Percentiles rank a stretch among this genome's conserved stretches.
phyloP scores from a whole-genome alignment of 805 yeast genomes.

The Yarrowia hollandica region DNA sequence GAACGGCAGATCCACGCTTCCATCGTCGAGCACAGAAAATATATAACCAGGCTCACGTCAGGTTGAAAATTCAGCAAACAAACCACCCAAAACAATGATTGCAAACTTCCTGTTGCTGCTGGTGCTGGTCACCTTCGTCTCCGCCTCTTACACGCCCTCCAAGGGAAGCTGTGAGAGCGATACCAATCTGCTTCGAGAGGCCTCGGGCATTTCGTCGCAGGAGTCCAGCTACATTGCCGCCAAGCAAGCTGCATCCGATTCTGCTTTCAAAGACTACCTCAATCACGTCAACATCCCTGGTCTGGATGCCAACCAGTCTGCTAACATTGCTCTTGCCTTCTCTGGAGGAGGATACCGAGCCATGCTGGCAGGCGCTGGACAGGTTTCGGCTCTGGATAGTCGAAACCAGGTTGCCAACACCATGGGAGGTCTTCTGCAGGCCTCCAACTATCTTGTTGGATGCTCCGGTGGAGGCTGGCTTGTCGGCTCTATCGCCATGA shows the following conservation, averaged over 20 bases:
- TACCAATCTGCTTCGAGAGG: neutral
- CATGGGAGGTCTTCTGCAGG: constrained; percentile 69
- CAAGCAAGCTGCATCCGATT: constrained; percentile 35
- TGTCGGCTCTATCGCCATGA: constrained; percentile 61
- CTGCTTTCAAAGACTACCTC: constrained; percentile 48
- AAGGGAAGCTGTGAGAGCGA: neutral
- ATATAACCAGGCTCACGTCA: neutral
- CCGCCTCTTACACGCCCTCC: neutral
- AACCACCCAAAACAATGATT: neutral
- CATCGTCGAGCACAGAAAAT: neutral
- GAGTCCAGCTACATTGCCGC: neutral
- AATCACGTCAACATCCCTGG: constrained; percentile 49
- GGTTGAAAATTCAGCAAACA: no score
- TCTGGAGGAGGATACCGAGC: constrained; percentile 94
- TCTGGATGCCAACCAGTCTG: constrained; percentile 46
- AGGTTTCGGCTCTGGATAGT: constrained; percentile 72
- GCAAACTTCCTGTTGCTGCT: neutral
- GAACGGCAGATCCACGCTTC: constrained; percentile 1
- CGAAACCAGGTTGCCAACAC: constrained; percentile 54
- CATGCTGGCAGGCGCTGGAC: constrained; percentile 80
- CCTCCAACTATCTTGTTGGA: constrained; percentile 68
- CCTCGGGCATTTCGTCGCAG: neutral
- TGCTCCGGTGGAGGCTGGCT: constrained; percentile 88
- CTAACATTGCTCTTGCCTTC: constrained; percentile 50
- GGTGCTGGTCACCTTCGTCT: constrained; percentile 3